Percentiles rank a stretch among this genome's conserved stretches.
Evolutionary conservation across 495 filamentous ascomycete genomes (phyloP).

Genomic region (Penicillium crystallinum): DNA sequence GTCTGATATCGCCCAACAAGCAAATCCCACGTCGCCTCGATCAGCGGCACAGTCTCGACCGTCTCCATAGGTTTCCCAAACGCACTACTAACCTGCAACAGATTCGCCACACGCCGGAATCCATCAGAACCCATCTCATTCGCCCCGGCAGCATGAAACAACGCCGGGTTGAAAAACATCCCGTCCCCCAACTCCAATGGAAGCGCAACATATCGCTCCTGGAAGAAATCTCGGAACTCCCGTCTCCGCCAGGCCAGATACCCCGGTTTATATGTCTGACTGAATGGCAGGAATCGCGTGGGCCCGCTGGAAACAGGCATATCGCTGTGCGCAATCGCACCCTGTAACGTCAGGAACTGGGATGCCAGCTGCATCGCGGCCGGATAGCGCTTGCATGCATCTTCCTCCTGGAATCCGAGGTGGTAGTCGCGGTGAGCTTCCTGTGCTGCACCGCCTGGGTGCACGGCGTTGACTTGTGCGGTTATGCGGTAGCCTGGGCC

Average conservation of each 20-base stretch:
- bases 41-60: constrained; percentile 41
- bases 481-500: constrained; percentile 50
- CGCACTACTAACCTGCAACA: constrained; percentile 50
- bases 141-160: constrained; percentile 53
- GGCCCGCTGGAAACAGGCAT: constrained; percentile 51
- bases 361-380: constrained; percentile 38
- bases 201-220: constrained; percentile 39
- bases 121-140: constrained; percentile 37
- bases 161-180: constrained; percentile 52
- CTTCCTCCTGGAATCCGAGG: constrained; percentile 47
- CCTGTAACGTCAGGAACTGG: constrained; percentile 51
- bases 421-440: constrained; percentile 54
- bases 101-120: constrained; percentile 46
- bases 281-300: constrained; percentile 50
- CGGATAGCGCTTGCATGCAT: constrained; percentile 34
- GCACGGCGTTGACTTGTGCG: constrained; percentile 53
- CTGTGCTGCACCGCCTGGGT: constrained; percentile 48
- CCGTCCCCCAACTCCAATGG: constrained; percentile 47
- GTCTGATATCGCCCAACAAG: constrained; percentile 25
- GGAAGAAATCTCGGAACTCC: constrained; percentile 46
- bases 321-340: constrained; percentile 51
- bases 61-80: constrained; percentile 57
- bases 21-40: constrained; percentile 38
- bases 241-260: constrained; percentile 46
- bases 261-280: constrained; percentile 46